Base-by-base conservation (phyloP, 306 rosid genomes). In the Biancaea sappan region DNA sequence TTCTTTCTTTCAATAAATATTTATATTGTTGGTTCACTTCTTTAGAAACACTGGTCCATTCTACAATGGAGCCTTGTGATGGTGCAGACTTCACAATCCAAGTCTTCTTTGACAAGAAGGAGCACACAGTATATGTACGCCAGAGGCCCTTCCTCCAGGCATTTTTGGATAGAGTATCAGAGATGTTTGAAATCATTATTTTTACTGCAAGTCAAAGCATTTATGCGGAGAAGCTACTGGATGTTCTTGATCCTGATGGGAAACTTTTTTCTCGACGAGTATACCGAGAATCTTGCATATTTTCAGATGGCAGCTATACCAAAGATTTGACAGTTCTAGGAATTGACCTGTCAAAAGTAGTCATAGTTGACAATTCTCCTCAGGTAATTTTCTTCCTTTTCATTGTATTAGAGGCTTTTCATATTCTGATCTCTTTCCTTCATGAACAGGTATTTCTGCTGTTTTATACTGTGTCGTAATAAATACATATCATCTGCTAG, bases 291-390 rank as follows among this genome's bases (percentile, higher is more conserved):
- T 88, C 97, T 4, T 92, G 97, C 79, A 79, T 82, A 51, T 82
- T 85, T 81, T 35, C 77, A 34, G 92, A 85, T 75, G 87, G 89
- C 40, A 79, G 77, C 72, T 92, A 85, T 83, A 79, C 88, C 59
- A 92, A 88, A 83, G 97, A 92, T 84, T 79, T 92, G 87, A 88
- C 92, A 16, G 85, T 92, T 60, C 89, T 92, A 79, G 97, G 92
- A 78, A 67, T 88, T 67, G 96, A 92, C 79, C 86, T 90, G 52
- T 88, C 94, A 31, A 92, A 90, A 82, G 92, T 92, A 52, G 86
- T 76, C 67, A 92, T 92, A 74, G 71, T 92, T 14, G 97, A 92
- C 84, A 92, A 92, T 84, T 68, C 92, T 81, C 97, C 97, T 19
- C 87, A 88, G 96, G 96, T 92, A 86, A 29, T 71, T 15, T 78